Base-by-base conservation (phyloP, 208 protist genomes). In the Wallacemonas sp. region DNA sequence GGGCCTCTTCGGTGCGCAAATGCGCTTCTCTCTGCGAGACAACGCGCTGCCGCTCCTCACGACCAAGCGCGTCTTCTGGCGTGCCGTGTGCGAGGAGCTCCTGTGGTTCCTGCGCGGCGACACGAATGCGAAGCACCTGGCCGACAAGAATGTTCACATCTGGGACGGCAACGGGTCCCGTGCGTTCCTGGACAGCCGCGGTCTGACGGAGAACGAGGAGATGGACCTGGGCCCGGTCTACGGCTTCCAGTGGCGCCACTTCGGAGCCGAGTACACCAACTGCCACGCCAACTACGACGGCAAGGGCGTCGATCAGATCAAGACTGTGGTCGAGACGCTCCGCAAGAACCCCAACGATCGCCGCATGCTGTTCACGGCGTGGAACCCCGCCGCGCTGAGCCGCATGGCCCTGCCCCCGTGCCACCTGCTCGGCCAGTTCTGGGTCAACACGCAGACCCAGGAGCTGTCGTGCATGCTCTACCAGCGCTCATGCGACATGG, bases 201-300 rank as follows among this genome's bases (percentile, higher is more conserved):
- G 98, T 0, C 81, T 99, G 34, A 76, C 60, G 4, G 60, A 97
- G 33, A 80, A 95, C 56, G 88, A 97, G 54, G 97, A 98, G 68
- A 98, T 98, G 77, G 98, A 99, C 70, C 87, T 99, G 1, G 98
- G 98, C 14, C 98, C 98, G 0, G 97, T 99, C 9, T 99, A 99
- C 80, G 98, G 98, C 32, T 99, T 99, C 72, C 98, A 99, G 82
- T 99, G 98, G 98, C 85, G 98, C 9, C 98, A 99, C 76, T 99
- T 99, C 80, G 98, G 97, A 0, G 97, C 97, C 0, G 65, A 90
- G 46, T 99, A 99, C 86, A 88, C 60, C 29, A 70, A 72, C 52
- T 81, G 74, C 61, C 61, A 96, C 43, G 86, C 85, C 1, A 88
- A 97, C 74, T 98, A 98, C 79, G 83, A 92, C 30, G 88, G 94